Percentiles rank a stretch among this genome's conserved stretches.
Evolutionary conservation across 2,329 filamentous ascomycete genomes (phyloP).

Genomic region (Chrysosporium keratinophilum): DNA sequence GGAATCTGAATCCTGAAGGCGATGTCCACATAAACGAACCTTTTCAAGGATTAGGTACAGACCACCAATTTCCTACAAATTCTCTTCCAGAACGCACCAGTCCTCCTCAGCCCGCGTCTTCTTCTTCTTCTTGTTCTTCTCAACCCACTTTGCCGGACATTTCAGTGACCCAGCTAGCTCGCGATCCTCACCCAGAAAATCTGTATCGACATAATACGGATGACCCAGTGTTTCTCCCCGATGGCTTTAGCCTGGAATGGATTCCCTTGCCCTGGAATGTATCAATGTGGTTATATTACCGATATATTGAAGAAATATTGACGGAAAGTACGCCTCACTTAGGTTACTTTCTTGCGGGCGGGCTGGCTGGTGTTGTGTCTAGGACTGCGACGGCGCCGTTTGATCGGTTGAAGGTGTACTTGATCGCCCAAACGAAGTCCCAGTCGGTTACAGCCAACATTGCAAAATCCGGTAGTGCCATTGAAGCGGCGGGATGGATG

Average conservation of each 20-base stretch:
- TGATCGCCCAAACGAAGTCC: slow-evolving; percentile 68
- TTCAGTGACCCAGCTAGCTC: slow-evolving; percentile 15
- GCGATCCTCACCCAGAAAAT: slow-evolving; percentile 6
- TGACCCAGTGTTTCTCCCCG: slow-evolving; percentile 26
- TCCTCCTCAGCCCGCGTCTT: slow-evolving; percentile 17
- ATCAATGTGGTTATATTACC: slow-evolving; percentile 36
- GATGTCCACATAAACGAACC: slow-evolving; percentile 89
- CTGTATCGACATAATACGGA: slow-evolving; percentile 14
- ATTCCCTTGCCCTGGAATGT: slow-evolving; percentile 33
- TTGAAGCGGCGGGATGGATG: slow-evolving; percentile 55
- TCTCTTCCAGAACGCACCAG: slow-evolving; percentile 18
- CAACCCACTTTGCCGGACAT: slow-evolving; percentile 7
- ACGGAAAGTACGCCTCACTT: slow-evolving; percentile 38
- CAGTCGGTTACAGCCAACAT: slow-evolving; percentile 50
- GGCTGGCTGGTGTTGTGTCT: slow-evolving; percentile 85
- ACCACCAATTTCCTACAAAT: slow-evolving; percentile 33
- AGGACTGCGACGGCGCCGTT: slow-evolving; percentile 91
- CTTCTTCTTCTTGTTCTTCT: slow-evolving; percentile 1
- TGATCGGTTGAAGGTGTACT: slow-evolving; percentile 92
- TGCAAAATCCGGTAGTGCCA: slow-evolving; percentile 58
- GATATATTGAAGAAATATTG: slow-evolving; percentile 38
- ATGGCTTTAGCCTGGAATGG: slow-evolving; percentile 34
- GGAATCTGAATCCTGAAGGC: slow-evolving; percentile 84
- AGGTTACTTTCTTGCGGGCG: slow-evolving; percentile 98
- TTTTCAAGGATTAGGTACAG: slow-evolving; percentile 83